Evolutionary conservation across 2,329 filamentous ascomycete species (phyloP).

Genomic region (Fusarium mundagurra): DNA sequence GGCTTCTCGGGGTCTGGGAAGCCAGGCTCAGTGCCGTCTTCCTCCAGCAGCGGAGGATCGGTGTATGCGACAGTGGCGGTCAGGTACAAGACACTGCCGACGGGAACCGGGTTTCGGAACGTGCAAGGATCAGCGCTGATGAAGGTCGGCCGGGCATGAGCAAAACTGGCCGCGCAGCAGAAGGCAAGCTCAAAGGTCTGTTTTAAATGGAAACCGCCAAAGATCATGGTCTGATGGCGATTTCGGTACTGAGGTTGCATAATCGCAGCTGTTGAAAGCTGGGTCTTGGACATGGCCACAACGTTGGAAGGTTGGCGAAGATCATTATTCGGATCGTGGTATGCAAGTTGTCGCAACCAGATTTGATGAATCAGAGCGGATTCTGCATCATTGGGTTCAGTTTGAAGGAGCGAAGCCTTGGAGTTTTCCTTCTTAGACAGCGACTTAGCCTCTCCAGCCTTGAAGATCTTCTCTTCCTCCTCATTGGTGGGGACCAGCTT

Average conservation of each 20-base stretch:
- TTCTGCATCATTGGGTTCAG: conserved; percentile 43
- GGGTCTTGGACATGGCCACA: conserved; percentile 42
- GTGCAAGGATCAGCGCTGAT: conserved; percentile 46
- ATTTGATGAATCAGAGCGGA: conserved; percentile 45
- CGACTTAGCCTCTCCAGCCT: conserved; percentile 41
- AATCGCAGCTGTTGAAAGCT: conserved; percentile 42
- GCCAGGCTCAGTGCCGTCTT: conserved; percentile 40
- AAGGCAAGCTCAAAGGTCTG: conserved; percentile 47
- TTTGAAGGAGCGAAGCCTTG: conserved; percentile 40
- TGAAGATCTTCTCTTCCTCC: conserved; percentile 44
- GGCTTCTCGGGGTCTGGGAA: conserved; percentile 36
- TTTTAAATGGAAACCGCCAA: conserved; percentile 46
- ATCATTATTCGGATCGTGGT: conserved; percentile 42
- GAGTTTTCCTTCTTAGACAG: conserved; percentile 39
- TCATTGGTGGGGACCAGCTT: conserved; percentile 38
- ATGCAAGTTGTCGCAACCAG: conserved; percentile 44
- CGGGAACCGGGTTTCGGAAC: conserved; percentile 45
- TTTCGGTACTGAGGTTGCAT: conserved; percentile 47
- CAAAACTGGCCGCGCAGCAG: conserved; percentile 46
- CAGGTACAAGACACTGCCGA: conserved; percentile 44
- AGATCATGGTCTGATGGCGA: conserved; percentile 46
- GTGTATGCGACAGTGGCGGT: conserved; percentile 45
- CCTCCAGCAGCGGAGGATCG: conserved; percentile 43
- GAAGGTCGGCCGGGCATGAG: conserved; percentile 45
- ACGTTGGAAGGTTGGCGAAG: conserved; percentile 42